These are phyloP conservation scores for Suhomyces bribrorum DNA, from an alignment of 1,139 yeast genomes.

Conservation along the genomic window DNA sequence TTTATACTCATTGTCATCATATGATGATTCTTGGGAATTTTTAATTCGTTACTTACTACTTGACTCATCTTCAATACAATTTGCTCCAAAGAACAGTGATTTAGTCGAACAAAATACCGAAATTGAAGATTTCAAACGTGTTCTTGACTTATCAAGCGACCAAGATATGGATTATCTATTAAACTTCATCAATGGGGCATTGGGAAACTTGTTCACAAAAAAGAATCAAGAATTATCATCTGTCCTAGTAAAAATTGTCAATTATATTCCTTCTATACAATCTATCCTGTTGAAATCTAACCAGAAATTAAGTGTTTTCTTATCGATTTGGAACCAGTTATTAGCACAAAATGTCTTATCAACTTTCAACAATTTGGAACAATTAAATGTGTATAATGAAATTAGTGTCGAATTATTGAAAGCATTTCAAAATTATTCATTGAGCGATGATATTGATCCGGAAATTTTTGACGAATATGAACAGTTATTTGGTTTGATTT, in stretches of 20 bases:
- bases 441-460: constrained; percentile 5
- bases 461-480: constrained; percentile 19
- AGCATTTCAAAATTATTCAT: constrained; percentile 25
- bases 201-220: constrained; percentile 19
- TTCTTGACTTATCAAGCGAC: constrained; percentile 25
- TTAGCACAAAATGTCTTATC: constrained; percentile 20
- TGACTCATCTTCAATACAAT: constrained; percentile 41
- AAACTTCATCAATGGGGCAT: constrained; percentile 32
- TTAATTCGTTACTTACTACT: constrained; percentile 40
- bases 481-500: constrained; percentile 18
- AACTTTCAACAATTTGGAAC: constrained; percentile 26
- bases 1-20: constrained; percentile 23
- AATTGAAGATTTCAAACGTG: constrained; percentile 22
- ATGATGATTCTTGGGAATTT: constrained; percentile 33
- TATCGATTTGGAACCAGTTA: constrained; percentile 34
- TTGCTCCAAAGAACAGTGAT: constrained; percentile 17
- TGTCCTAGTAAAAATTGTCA: constrained; percentile 24
- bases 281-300: constrained; percentile 23
- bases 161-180: constrained; percentile 24
- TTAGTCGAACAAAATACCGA: constrained; percentile 20
- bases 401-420: constrained; percentile 28
- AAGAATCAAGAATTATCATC: constrained; percentile 17
- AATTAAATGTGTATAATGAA: constrained; percentile 27
- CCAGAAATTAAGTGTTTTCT: constrained; percentile 23
- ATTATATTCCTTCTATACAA: constrained; percentile 26